phyloP scores from a whole-genome alignment of 2,329 filamentous ascomycete genomes.

The Diplodia intermedia region DNA sequence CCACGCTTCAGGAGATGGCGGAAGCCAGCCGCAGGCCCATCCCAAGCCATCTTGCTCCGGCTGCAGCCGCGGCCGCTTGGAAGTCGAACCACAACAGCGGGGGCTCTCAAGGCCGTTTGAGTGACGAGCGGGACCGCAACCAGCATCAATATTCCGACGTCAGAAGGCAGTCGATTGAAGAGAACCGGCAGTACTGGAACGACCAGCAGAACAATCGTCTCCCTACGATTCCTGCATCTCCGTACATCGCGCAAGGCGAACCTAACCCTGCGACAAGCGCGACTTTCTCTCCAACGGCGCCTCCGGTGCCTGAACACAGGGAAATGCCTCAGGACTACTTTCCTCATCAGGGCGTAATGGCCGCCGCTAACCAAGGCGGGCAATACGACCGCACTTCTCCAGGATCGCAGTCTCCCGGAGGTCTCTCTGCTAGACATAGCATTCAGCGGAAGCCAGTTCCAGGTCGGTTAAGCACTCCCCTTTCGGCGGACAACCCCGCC shows the following conservation, averaged over 20 bases:
- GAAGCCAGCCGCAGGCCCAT: slow-evolving; percentile 66
- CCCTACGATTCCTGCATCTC: slow-evolving; percentile 56
- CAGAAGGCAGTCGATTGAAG: slow-evolving; percentile 23
- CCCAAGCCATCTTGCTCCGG: slow-evolving; percentile 47
- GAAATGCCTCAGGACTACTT: slow-evolving; percentile 39
- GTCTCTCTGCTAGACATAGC: slow-evolving; percentile 21
- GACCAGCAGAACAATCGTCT: slow-evolving; percentile 46
- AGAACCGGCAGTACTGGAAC: slow-evolving; percentile 22
- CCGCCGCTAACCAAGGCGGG: slow-evolving; percentile 36
- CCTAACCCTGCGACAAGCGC: slow-evolving; percentile 35
- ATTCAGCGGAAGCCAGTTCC: slow-evolving; percentile 51
- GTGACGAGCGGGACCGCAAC: slow-evolving; percentile 42
- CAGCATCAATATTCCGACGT: slow-evolving; percentile 5
- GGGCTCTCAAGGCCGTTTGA: slow-evolving; percentile 39
- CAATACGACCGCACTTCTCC: slow-evolving; percentile 36
- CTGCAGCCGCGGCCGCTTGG: slow-evolving; percentile 52
- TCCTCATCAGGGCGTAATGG: slow-evolving; percentile 26
- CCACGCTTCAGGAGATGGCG: slow-evolving; percentile 80
- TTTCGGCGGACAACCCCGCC: slow-evolving; percentile 45
- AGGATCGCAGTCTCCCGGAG: slow-evolving; percentile 36
- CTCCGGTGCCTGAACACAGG: slow-evolving; percentile 47
- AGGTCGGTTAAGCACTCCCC: slow-evolving; percentile 49
- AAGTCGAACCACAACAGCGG: slow-evolving; percentile 40
- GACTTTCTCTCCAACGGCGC: slow-evolving; percentile 43
- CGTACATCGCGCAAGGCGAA: slow-evolving; percentile 50